Percentiles rank a stretch among this genome's conserved stretches.
phyloP scores from a whole-genome alignment of 163 green algal genomes.

The Scenedesmus sp. region DNA sequence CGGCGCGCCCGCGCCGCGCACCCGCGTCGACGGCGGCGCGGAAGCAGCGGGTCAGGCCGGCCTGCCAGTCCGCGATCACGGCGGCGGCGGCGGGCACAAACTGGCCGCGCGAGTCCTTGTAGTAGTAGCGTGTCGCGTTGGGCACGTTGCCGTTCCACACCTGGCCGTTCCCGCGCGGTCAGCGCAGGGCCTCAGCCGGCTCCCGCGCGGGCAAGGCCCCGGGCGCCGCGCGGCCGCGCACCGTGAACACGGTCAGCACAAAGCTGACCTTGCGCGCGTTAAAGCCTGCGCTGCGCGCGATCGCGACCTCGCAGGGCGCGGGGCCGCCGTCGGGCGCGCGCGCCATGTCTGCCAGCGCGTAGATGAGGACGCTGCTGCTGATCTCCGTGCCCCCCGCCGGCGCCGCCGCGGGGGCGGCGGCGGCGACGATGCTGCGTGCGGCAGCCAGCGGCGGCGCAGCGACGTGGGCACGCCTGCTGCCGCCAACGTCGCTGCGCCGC shows the following conservation, averaged over 20 bases:
- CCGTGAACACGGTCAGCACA: constrained; percentile 3
- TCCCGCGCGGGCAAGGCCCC: too few species aligned
- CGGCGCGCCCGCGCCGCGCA: background rate
- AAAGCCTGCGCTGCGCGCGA: constrained; percentile 16
- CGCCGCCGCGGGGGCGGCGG: too few species aligned
- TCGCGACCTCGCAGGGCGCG: background rate
- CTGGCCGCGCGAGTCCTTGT: background rate
- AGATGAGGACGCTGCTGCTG: constrained; percentile 21
- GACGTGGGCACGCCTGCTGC: too few species aligned
- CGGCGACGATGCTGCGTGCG: too few species aligned
- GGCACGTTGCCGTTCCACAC: too few species aligned
- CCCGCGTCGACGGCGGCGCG: constrained; percentile 26
- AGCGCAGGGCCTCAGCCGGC: too few species aligned
- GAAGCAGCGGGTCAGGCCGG: constrained; percentile 13
- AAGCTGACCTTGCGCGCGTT: constrained; percentile 21
- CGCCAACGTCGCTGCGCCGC: too few species aligned
- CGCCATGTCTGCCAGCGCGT: constrained; percentile 21
- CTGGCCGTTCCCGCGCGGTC: too few species aligned
- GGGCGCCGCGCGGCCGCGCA: background rate
- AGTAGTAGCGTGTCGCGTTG: background rate
- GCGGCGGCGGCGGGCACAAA: background rate
- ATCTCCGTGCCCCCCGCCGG: constrained; percentile 18
- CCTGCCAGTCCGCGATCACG: background rate
- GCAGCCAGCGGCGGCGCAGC: too few species aligned
- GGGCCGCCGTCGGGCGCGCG: background rate